Evolutionary conservation across 177 flowering plant species (phyloP), one percentile per base, ranked within the genome.

Genomic region (Telopea speciosissima): DNA sequence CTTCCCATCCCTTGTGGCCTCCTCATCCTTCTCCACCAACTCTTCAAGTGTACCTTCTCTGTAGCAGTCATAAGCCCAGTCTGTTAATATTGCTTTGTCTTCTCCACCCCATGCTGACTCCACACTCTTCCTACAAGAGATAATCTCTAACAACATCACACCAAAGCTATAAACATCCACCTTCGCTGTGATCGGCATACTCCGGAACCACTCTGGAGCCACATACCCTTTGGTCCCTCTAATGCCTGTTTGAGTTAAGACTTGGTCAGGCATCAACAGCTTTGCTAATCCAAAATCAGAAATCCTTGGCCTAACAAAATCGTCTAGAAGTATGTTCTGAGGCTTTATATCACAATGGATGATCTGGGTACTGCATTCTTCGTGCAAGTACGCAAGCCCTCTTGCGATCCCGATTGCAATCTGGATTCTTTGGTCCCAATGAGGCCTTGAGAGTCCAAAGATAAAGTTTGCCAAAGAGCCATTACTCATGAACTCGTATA

Each of bases 401-500:
- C 19, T 49, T 11, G 19, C 54, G 8, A 49, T 49, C 17, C 54
- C 54, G 17, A 11, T 11, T 12, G 54, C 54, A 49, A 49, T 49
- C 17, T 49, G 54, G 2, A 13, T 13, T 49, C 54, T 49, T 11
- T 49, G 54, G 54, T 16, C 3, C 54, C 54, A 49, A 11, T 49
- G 9, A 11, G 54, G 17, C 54, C 54, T 49, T 8, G 17, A 49
- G 19, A 11, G 16, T 16, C 54, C 54, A 49, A 49, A 16, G 17
- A 49, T 17, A 8, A 49, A 49, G 19, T 19, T 49, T 11, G 54
- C 54, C 8, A 49, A 49, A 49, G 54, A 49, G 54, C 54, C 54
- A 16, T 49, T 49, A 5, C 5, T 54, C 73, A 64, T 71, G 62
- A 64, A 65, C 6, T 71, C 73, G 13, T 71, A 71, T 22, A 71